A percentile compares a stretch with the other conserved stretches of the same genome.
Evolutionary conservation across 331 rosid genomes (phyloP).

Genomic region (Dryas integrifolia): DNA sequence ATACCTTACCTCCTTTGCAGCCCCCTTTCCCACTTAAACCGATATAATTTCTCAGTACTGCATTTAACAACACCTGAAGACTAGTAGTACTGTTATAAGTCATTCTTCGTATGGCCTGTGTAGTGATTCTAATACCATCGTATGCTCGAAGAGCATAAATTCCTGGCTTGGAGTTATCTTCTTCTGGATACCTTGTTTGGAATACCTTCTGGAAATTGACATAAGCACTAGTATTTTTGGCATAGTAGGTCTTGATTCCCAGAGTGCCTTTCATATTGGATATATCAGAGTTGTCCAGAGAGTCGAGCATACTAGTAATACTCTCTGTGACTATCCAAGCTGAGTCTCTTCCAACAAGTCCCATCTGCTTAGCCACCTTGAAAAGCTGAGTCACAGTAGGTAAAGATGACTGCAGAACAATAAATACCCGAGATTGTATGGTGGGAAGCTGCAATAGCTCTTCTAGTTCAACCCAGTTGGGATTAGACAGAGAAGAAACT

Average conservation of each 20-base stretch:
- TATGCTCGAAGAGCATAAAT: constrained; percentile 50
- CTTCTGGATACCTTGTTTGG: constrained; percentile 30
- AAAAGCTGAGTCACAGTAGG: constrained; percentile 13
- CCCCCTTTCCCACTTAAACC: constrained; percentile 38
- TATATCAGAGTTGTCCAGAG: constrained; percentile 25
- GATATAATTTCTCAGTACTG: constrained; percentile 11
- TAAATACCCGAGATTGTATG: constrained; percentile 19
- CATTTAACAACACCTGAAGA: constrained; percentile 19
- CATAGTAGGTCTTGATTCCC: constrained; percentile 48
- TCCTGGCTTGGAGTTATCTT: constrained; percentile 41
- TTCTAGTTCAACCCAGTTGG: not conserved
- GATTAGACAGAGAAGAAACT: constrained; percentile 15
- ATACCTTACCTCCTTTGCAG: constrained; percentile 22
- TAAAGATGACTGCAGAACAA: constrained; percentile 21
- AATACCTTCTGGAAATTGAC: constrained; percentile 33
- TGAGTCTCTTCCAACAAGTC: constrained; percentile 46
- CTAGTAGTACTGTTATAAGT: not conserved
- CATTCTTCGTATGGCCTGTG: constrained; percentile 32
- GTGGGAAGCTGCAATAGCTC: constrained; percentile 19
- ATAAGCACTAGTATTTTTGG: constrained; percentile 26
- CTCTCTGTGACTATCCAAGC: constrained; percentile 52
- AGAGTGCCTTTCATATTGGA: constrained; percentile 50
- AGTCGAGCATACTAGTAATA: constrained; percentile 37
- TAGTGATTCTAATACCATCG: constrained; percentile 37
- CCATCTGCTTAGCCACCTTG: constrained; percentile 23